Evolutionary conservation across 345 rosid species (phyloP), one percentile per base, ranked within the genome.

Genomic region (Citrus medica): DNA sequence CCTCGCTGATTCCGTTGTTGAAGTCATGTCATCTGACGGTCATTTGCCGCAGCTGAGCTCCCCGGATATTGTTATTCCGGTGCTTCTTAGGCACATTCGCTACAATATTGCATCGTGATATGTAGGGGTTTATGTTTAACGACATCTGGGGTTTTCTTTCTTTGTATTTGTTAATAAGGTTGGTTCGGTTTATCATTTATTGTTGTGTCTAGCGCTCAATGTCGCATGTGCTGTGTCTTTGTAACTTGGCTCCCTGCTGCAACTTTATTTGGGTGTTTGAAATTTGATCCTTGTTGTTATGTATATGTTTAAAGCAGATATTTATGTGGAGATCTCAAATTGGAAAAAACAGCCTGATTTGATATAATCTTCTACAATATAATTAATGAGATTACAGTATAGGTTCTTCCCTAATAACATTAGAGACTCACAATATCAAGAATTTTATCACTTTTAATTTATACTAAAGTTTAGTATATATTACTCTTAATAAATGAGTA

Each of bases 11-110:
- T 92, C 99, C 0, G 84, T 93, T 21, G 96, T 93, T 1, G 99
- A 95, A 79, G 91, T 95, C 78, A 90, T 93, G 82, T 71, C 92
- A 4, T 84, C 92, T 1, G 98, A 95, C 14, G 99, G 99, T 24
- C 99, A 95, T 72, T 88, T 95, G 76, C 99, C 99, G 4, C 99
- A 95, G 83, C 83, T 95, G 80, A 95, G 99, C 89, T 90, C 97
- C 17, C 99, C 99, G 42, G 99, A 92, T 65, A 24, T 65, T 37
- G 94, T 90, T n/a, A 80, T 95, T 60, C 99, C 98, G 7, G 93
- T 92, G 35, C 58, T 93, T 9, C 86, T 93, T 4, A 88, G 88
- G 85, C 99, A 95, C 73, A 93, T 95, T 66, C 92, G 86, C n/a
- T 60, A 80, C 21, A 84, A 92, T 73, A 88, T 95, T 55, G 86